These are phyloP conservation scores for Themeda triandra DNA, from an alignment of 176 grass and related monocot genomes.

Conservation along the genomic window DNA sequence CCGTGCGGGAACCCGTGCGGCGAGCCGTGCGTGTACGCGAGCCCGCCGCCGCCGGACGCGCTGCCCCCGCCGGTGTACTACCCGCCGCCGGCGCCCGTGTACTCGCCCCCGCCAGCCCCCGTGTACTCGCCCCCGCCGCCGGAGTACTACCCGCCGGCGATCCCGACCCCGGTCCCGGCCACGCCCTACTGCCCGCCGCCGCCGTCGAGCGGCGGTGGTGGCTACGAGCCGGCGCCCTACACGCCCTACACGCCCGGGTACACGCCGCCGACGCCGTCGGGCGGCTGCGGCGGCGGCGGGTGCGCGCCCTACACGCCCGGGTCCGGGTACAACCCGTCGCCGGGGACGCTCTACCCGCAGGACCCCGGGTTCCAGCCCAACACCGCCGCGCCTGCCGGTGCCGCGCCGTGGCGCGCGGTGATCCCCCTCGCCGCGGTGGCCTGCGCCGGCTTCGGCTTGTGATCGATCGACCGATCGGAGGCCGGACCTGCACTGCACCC, in stretches of 20 bases:
- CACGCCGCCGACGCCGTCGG: conserved; percentile 21
- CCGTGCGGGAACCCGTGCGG: conserved; percentile 52
- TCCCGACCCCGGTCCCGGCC: neutral
- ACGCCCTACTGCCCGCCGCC: conserved; percentile 49
- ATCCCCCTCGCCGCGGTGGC: neutral
- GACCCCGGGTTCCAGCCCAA: conserved; percentile 53
- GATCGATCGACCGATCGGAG: conserved; percentile 13
- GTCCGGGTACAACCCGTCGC: conserved; percentile 37
- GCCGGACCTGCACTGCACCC: too few species aligned
- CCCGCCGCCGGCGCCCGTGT: conserved; percentile 33
- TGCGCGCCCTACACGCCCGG: conserved; percentile 39
- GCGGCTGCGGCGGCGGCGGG: neutral
- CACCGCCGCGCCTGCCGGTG: conserved; percentile 8
- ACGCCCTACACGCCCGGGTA: conserved; percentile 27
- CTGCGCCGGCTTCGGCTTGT: conserved; percentile 26
- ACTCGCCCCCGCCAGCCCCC: conserved; percentile 29
- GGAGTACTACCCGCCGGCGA: neutral
- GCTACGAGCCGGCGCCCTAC: conserved; percentile 35
- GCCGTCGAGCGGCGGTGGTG: neutral
- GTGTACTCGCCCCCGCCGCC: conserved; percentile 22
- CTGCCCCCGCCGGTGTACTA: conserved; percentile 24
- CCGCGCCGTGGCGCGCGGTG: neutral
- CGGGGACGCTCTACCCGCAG: conserved; percentile 60
- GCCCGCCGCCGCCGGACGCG: conserved; percentile 50
- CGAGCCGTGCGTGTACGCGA: conserved; percentile 47